phyloP scores from a whole-genome alignment of 306 rosid genomes.

The Neltuma alba region DNA sequence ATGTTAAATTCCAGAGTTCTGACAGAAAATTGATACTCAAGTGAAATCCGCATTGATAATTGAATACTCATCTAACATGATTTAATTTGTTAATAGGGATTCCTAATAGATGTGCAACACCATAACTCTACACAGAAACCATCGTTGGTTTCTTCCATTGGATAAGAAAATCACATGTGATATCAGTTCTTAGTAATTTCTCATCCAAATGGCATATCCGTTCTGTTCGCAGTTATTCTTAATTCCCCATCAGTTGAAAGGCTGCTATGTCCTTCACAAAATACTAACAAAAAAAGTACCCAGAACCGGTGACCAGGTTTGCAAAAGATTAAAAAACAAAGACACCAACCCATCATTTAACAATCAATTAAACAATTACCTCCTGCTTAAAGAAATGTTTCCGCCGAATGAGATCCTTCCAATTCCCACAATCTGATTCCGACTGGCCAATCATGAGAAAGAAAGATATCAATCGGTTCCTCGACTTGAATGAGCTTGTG shows the following conservation, averaged over 20 bases:
- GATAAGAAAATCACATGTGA: not conserved
- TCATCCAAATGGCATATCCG: not conserved
- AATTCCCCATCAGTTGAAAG: not conserved
- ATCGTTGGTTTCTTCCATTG: not conserved
- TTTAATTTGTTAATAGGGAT: not conserved
- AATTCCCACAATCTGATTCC: constrained; percentile 88
- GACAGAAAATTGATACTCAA: not conserved
- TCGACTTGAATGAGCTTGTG: constrained; percentile 78
- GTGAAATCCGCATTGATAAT: not conserved
- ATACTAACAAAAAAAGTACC: not conserved
- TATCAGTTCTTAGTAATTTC: not conserved
- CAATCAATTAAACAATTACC: constrained; percentile 47
- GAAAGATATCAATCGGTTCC: constrained; percentile 82
- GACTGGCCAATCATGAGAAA: constrained; percentile 96
- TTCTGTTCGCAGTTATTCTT: not conserved
- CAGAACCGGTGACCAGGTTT: not conserved
- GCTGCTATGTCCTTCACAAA: not conserved
- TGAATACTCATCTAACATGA: not conserved
- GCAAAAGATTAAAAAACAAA: not conserved
- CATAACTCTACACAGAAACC: not conserved
- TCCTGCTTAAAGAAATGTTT: constrained; percentile 69
- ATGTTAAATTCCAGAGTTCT: not conserved
- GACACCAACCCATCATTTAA: constrained; percentile 2
- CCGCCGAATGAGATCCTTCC: constrained; percentile 59
- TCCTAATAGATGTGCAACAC: not conserved